Conservation (phyloP, 23 red algal species). For the Gracilaria domingensis region DNA sequence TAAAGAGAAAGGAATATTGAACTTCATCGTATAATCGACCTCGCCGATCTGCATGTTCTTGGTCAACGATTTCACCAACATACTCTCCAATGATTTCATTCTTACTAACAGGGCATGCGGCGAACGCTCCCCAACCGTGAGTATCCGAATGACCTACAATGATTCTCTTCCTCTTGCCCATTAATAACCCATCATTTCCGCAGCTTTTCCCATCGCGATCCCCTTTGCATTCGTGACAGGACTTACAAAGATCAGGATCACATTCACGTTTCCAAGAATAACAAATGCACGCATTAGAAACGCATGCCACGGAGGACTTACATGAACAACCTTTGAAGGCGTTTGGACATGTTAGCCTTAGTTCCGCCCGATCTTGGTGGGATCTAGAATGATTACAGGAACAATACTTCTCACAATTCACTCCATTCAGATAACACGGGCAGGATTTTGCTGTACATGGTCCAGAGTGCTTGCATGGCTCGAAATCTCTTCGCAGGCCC, state of each 20-base stretch:
- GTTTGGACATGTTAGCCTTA: slow-evolving; percentile 47
- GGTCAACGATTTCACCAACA: slow-evolving; percentile 83
- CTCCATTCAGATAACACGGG: slow-evolving; percentile 62
- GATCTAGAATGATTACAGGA: slow-evolving; percentile 55
- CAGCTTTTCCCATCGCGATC: slow-evolving; percentile 32
- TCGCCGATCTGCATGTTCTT: slow-evolving; percentile 81
- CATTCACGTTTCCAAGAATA: slow-evolving; percentile 89
- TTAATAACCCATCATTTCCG: slow-evolving; percentile 69
- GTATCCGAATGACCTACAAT: slow-evolving; percentile 68
- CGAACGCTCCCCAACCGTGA: slow-evolving; percentile 88
- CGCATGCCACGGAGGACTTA: slow-evolving; percentile 55
- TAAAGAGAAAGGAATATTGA: slow-evolving; percentile 84
- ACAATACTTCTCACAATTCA: slow-evolving; percentile 94
- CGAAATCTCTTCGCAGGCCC: slow-evolving; percentile 56
- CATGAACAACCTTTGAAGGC: slow-evolving; percentile 70
- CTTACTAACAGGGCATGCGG: slow-evolving; percentile 38
- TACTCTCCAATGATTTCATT: slow-evolving; percentile 89
- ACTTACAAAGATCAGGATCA: slow-evolving; percentile 85
- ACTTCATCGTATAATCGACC: slow-evolving; percentile 82
- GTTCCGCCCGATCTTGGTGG: slow-evolving; percentile 17
- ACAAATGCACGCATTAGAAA: slow-evolving; percentile 80
- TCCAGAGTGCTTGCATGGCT: slow-evolving; percentile 79
- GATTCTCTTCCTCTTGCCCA: slow-evolving; percentile 44
- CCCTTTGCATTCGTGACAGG: slow-evolving; percentile 67
- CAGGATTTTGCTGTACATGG: slow-evolving; percentile 77